Conservation (phyloP, 2,329 filamentous ascomycete genomes). For the Hypomyces rosellus region DNA sequence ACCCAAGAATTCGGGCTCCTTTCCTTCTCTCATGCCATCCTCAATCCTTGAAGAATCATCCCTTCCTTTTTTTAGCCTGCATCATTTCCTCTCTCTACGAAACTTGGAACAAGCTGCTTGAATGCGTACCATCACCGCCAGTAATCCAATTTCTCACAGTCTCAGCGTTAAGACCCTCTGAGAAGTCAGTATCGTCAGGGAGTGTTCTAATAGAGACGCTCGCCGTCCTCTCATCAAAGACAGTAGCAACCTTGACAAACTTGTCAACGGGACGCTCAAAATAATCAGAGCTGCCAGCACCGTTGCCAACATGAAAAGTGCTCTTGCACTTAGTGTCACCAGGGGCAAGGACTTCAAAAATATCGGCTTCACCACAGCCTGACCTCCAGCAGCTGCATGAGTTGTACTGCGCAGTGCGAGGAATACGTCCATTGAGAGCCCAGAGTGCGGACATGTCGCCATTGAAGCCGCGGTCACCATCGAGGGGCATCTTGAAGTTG, state of each 20-base stretch:
- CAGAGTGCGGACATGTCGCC: constrained; percentile 68
- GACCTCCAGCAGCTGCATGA: constrained; percentile 66
- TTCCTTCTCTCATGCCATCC: not conserved
- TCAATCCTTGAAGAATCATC: not conserved
- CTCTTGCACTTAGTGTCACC: constrained; percentile 64
- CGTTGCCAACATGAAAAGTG: constrained; percentile 59
- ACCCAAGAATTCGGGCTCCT: too few relatives aligned
- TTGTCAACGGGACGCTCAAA: constrained; percentile 57
- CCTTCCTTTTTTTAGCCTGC: not conserved
- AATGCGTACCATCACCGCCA: constrained; percentile 12
- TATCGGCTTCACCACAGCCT: constrained; percentile 68
- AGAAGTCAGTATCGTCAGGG: constrained; percentile 34
- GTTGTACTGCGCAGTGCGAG: constrained; percentile 63
- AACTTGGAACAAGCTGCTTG: constrained; percentile 20
- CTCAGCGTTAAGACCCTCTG: constrained; percentile 30
- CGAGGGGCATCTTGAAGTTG: constrained; percentile 65
- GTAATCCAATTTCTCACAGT: constrained; percentile 31
- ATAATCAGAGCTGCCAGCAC: constrained; percentile 64
- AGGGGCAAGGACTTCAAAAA: constrained; percentile 62
- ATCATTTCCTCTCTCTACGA: not conserved
- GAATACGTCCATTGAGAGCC: constrained; percentile 68
- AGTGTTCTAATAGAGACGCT: constrained; percentile 52
- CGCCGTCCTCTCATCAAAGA: constrained; percentile 48
- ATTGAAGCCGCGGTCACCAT: constrained; percentile 46
- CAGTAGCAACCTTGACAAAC: constrained; percentile 57